phyloP scores from a whole-genome alignment of 345 rosid genomes.

The Boechera stricta region DNA sequence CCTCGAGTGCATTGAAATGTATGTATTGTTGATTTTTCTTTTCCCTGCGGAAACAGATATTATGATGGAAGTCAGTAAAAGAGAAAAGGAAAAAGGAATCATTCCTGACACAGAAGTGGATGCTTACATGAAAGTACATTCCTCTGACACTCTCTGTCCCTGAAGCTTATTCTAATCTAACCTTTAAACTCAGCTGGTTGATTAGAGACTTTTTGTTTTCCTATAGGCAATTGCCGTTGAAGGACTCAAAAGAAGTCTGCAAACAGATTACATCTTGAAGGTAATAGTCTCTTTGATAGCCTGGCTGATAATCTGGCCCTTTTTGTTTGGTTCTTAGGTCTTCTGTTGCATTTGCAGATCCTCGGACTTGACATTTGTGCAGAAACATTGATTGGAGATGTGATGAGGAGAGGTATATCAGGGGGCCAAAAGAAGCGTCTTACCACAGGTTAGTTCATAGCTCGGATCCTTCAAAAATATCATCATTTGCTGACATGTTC shows the following conservation, averaged over 20 bases:
- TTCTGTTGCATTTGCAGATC: constrained; percentile 52
- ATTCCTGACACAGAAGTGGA: constrained; percentile 93
- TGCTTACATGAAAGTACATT: constrained; percentile 75
- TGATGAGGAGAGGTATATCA: constrained; percentile 79
- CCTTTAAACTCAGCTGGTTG: constrained; percentile 6
- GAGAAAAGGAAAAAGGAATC: constrained; percentile 82
- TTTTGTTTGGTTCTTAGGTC: background rate
- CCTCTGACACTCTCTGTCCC: background rate
- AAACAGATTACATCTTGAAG: constrained; percentile 85
- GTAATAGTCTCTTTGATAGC: constrained; percentile 45
- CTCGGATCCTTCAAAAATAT: constrained; percentile 1
- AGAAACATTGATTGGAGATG: constrained; percentile 73
- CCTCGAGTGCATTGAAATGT: background rate
- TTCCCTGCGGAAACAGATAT: constrained; percentile 54
- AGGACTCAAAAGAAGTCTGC: constrained; percentile 68
- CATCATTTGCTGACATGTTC: constrained; percentile 24
- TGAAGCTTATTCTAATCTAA: background rate
- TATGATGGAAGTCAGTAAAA: constrained; percentile 69
- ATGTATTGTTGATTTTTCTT: background rate
- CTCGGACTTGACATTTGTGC: constrained; percentile 75
- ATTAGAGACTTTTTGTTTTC: constrained; percentile 8
- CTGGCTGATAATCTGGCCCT: background rate
- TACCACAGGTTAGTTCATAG: constrained; percentile 62
- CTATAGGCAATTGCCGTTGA: constrained; percentile 68
- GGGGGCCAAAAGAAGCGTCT: constrained; percentile 88